Conservation (phyloP, 2,329 filamentous ascomycete genomes). For the Lasiodiplodia citricola region DNA sequence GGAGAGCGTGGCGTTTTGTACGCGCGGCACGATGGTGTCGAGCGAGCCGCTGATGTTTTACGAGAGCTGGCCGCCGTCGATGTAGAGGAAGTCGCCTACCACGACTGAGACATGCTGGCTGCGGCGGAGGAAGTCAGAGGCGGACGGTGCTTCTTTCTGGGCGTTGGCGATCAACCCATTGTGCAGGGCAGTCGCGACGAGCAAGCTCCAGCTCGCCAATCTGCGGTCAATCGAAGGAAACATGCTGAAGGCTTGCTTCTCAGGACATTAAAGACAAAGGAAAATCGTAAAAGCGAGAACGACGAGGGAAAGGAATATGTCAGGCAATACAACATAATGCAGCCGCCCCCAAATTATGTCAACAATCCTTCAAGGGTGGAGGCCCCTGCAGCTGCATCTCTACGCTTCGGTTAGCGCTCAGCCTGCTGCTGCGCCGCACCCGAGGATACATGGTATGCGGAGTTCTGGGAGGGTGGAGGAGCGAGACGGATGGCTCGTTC, state of each 20-base stretch:
- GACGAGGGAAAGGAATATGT: neutral
- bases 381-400: neutral
- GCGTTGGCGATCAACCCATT: neutral
- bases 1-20: conserved; percentile 1
- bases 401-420: neutral
- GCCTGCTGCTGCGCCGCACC: neutral
- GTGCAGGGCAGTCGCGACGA: neutral
- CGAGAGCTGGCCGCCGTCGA: conserved; percentile 3
- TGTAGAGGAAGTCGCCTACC: conserved; percentile 14
- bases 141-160: neutral
- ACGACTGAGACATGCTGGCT: neutral
- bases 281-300: neutral
- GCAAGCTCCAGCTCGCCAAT: neutral
- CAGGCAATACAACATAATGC: neutral
- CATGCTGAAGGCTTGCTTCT: neutral
- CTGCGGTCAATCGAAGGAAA: neutral
- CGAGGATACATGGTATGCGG: neutral
- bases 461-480: neutral
- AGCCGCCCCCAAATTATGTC: neutral
- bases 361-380: neutral
- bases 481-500: neutral
- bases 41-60: conserved; percentile 3
- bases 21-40: neutral
- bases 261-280: neutral
- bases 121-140: neutral